Base-by-base conservation (phyloP, 345 rosid genomes). In the Salix dunnii region DNA sequence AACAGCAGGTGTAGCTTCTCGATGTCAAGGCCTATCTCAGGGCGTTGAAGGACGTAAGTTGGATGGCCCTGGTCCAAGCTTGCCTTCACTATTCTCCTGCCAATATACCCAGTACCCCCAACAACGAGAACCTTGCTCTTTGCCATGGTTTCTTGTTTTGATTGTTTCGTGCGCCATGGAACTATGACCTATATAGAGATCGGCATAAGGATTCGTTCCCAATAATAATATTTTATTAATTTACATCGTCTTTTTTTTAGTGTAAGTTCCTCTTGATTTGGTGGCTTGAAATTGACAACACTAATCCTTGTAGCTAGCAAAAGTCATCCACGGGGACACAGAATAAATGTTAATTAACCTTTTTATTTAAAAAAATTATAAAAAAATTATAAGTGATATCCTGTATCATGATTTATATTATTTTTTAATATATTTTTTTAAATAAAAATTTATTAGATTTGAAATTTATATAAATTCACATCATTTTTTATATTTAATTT, bases 91-190 rank as follows among this genome's bases (percentile, higher is more conserved):
- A 91, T 83, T 75, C 91, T 85, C 82, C 82, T 72, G 0, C 94
- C 94, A 4, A 88, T 76, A 67, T 87, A 91, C 8, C 94, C 94
- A 0, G 90, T 91, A 7, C 82, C 94, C 0, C 94, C 94, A 4
- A 89, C 94, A 0, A 91, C 85, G 8, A 91, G 86, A 62, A 91
- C 88, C 76, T 73, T 87, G 77, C 87, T 80, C 84, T 86, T 85
- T 25, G 25, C 83, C 88, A 83, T 80, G 14, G 27, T 25, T 35
- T 16, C 63, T 30, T 9, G 28, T 9, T 3, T 3, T 58, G 6
- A 23, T n/a, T 9, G 14, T 10, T 23, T 23, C 28, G 6, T 9
- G 28, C 4, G 14, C 25, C 62, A 3, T 3, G 25, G 27, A n/a
- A 8, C 61, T 10, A 1, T n/a, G 61, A 9, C 61, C n/a, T 55